Evolutionary conservation across 805 yeast species (phyloP), one percentile per base, ranked within the genome.

Genomic region (Saturnispora ahearnii): DNA sequence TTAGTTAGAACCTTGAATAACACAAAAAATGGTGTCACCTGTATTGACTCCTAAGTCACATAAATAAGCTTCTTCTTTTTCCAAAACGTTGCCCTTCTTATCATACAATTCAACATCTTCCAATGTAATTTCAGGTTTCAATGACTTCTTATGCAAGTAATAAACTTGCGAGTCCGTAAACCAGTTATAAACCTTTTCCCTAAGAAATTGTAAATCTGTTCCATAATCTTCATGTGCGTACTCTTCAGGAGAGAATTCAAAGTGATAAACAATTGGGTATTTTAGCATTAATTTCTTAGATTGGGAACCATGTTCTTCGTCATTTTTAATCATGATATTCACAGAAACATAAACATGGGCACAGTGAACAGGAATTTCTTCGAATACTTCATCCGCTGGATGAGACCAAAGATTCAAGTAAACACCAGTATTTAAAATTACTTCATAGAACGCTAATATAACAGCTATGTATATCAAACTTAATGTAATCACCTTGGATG

Each of bases 211-310:
- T 32, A 90, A 71, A 18, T 82, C 77, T 9, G 90, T 79, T 1
- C 95, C 95, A 46, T 72, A 74, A 52, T 79, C 90, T 5, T 81
- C 83, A 50, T 85, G 77, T 53, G 78, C 79, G 60, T 79, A 86
- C 58, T 87, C 95, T 57, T 83, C 90, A 0, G 95, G 93, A 30
- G 86, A 78, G 64, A 87, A 87, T 61, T 86, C 95, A 56, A 84
- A 73, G 62, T 84, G 85, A 61, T 81, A 86, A 26, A 69, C 70
- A 31, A 84, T 54, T 2, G 78, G 74, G 24, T 60, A 63, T 4
- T 57, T 48, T 21, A 69, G 52, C 44, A 60, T 48, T 49, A 64
- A 31, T 1, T 48, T 24, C 3, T 38, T 45, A n/a, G 33, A 43
- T 13, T 44, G 55, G 46, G 36, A 13, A 4, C 44, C 46, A 5